phyloP scores from a whole-genome alignment of 1,284 basidiomycete species.

The Tylopilus sp. region DNA sequence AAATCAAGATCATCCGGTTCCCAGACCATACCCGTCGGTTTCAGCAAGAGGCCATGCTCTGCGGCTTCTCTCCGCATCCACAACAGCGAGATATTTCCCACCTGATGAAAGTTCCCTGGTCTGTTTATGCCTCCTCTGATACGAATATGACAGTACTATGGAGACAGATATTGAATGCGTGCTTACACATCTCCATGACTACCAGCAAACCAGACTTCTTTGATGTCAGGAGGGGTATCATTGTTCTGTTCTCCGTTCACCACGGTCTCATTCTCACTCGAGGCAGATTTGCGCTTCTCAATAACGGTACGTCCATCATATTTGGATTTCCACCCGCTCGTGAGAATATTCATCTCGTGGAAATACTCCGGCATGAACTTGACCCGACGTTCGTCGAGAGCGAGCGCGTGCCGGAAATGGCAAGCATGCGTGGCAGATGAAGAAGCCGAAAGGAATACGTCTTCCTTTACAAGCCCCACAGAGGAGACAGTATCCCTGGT shows the following conservation, averaged over 20 bases:
- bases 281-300: not conserved
- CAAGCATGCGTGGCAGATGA: slow-evolving; percentile 33
- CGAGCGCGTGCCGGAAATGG: slow-evolving; percentile 49
- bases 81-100: slow-evolving; percentile 23
- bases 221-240: slow-evolving; percentile 5
- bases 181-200: slow-evolving; percentile 40
- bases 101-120: slow-evolving; percentile 4
- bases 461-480: slow-evolving; percentile 32
- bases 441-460: slow-evolving; percentile 26
- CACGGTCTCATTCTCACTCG: no score
- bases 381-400: slow-evolving; percentile 48
- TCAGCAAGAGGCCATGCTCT: slow-evolving; percentile 16
- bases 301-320: no score
- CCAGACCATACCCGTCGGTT: slow-evolving; percentile 20
- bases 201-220: slow-evolving; percentile 42
- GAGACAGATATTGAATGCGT: no score
- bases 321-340: not conserved
- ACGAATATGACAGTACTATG: not conserved
- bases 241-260: no score
- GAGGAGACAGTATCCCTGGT: slow-evolving; percentile 53
- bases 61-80: slow-evolving; percentile 33
- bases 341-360: slow-evolving; percentile 13
- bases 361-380: slow-evolving; percentile 52
- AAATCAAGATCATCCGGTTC: slow-evolving; percentile 20
- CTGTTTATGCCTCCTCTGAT: slow-evolving; percentile 18